Conservation (phyloP, 352 stramenopile genomes). For the Stramenopiles sp. region DNA sequence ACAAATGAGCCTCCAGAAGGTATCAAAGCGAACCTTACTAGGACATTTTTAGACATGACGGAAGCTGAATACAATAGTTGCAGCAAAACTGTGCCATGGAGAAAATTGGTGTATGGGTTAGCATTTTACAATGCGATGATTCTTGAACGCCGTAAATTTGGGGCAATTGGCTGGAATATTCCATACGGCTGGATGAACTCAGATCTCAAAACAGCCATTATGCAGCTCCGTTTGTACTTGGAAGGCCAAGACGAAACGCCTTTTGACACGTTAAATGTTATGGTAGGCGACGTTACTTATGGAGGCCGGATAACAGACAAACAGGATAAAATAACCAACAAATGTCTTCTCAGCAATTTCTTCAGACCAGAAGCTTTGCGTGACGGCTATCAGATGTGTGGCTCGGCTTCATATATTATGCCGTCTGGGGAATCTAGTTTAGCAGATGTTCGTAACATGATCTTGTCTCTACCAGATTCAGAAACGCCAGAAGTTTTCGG, state of each 20-base stretch:
- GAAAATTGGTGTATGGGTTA: slow-evolving; percentile 56
- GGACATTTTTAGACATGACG: slow-evolving; percentile 74
- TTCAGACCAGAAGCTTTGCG: slow-evolving; percentile 59
- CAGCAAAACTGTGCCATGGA: slow-evolving; percentile 50
- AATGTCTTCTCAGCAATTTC: slow-evolving; percentile 72
- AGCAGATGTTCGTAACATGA: slow-evolving; percentile 45
- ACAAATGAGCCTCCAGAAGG: slow-evolving; percentile 76
- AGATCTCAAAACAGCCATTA: slow-evolving; percentile 76
- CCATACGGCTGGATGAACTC: slow-evolving; percentile 89
- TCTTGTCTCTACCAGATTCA: slow-evolving; percentile 46
- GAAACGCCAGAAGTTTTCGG: slow-evolving; percentile 71
- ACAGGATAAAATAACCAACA: slow-evolving; percentile 80
- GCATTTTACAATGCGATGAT: slow-evolving; percentile 85
- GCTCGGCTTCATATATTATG: slow-evolving; percentile 23
- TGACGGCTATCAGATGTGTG: slow-evolving; percentile 58
- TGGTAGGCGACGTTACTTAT: slow-evolving; percentile 83
- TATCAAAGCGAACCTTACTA: slow-evolving; percentile 67
- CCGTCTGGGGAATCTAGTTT: slow-evolving; percentile 14
- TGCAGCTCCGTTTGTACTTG: slow-evolving; percentile 67
- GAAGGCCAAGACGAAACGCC: slow-evolving; percentile 75
- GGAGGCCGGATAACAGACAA: slow-evolving; percentile 75
- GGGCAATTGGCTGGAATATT: slow-evolving; percentile 81
- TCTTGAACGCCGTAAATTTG: slow-evolving; percentile 75
- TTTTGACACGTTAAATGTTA: slow-evolving; percentile 76
- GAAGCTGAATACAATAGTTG: slow-evolving; percentile 60